Conservation (phyloP, 805 yeast species). For the Pichia gijzeniarum region DNA sequence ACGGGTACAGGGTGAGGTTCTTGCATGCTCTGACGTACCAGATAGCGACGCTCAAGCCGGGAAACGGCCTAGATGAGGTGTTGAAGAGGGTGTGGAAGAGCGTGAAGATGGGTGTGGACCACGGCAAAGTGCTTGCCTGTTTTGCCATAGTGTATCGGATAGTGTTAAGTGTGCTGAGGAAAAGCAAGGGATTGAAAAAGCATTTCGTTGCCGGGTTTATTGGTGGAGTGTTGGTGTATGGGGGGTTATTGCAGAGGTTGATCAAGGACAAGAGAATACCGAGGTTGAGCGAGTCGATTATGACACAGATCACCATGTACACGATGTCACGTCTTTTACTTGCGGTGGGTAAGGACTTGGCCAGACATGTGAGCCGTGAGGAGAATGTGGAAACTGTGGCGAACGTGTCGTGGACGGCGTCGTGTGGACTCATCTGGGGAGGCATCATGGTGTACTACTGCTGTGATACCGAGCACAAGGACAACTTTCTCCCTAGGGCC, state of each 20-base stretch:
- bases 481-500: conserved; percentile 44
- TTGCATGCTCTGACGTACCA: conserved; percentile 27
- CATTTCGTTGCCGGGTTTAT: conserved; percentile 26
- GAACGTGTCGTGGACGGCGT: conserved; percentile 45
- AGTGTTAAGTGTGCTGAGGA: not conserved
- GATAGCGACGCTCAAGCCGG: conserved; percentile 15
- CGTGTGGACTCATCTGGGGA: conserved; percentile 67
- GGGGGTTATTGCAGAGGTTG: conserved; percentile 15
- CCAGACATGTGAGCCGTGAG: conserved; percentile 14
- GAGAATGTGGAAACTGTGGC: conserved; percentile 20
- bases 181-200: not conserved
- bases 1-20: conserved; percentile 29
- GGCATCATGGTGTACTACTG: conserved; percentile 65
- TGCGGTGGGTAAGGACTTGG: conserved; percentile 50
- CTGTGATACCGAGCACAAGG: conserved; percentile 37
- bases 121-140: conserved; percentile 28
- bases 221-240: conserved; percentile 29
- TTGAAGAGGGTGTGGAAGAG: conserved; percentile 17
- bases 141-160: conserved; percentile 28
- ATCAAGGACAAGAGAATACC: not conserved
- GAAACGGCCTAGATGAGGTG: conserved; percentile 11
- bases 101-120: conserved; percentile 24
- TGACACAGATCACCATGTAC: conserved; percentile 71
- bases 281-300: conserved; percentile 32
- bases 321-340: conserved; percentile 62